A percentile compares a stretch with the other conserved stretches of the same genome.
Evolutionary conservation across 306 rosid species (phyloP).

Genomic region (Glycyrrhiza uralensis): DNA sequence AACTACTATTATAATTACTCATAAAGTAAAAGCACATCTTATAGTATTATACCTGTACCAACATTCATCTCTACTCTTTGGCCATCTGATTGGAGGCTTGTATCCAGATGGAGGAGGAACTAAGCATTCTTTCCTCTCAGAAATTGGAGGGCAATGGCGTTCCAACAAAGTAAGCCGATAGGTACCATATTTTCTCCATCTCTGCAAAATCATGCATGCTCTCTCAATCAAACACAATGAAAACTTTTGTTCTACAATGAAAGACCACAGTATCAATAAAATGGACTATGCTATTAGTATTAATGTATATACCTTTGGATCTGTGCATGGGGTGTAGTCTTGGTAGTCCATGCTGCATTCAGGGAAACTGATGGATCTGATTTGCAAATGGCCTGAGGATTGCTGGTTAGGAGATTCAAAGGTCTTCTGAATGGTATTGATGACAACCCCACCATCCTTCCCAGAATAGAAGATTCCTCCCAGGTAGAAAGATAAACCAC

Average conservation of each 20-base stretch:
- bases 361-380: conserved; percentile 48
- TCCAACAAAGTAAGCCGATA: conserved; percentile 89
- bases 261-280: not conserved
- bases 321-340: conserved; percentile 97
- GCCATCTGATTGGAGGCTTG: conserved; percentile 93
- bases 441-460: conserved; percentile 31
- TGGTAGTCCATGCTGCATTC: conserved; percentile 70
- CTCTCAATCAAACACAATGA: conserved; percentile 8
- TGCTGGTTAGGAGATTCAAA: conserved; percentile 45
- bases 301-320: conserved; percentile 68
- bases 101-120: conserved; percentile 95
- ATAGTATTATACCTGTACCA: conserved; percentile 90
- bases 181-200: conserved; percentile 81
- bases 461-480: conserved; percentile 76
- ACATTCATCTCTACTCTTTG: conserved; percentile 86
- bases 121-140: conserved; percentile 85
- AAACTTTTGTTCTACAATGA: conserved; percentile 2
- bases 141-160: conserved; percentile 88
- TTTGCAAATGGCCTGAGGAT: conserved; percentile 48
- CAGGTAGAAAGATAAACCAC: conserved; percentile 81
- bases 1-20: not conserved
- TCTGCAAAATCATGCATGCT: conserved; percentile 51
- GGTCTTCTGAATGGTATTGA: conserved; percentile 29
- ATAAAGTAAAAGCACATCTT: not conserved
- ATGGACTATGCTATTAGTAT: conserved; percentile 5